A percentile compares a stretch with the other conserved stretches of the same genome.
Evolutionary conservation across 2,329 filamentous ascomycete species (phyloP).

Genomic region (Colletotrichum liaoningense): DNA sequence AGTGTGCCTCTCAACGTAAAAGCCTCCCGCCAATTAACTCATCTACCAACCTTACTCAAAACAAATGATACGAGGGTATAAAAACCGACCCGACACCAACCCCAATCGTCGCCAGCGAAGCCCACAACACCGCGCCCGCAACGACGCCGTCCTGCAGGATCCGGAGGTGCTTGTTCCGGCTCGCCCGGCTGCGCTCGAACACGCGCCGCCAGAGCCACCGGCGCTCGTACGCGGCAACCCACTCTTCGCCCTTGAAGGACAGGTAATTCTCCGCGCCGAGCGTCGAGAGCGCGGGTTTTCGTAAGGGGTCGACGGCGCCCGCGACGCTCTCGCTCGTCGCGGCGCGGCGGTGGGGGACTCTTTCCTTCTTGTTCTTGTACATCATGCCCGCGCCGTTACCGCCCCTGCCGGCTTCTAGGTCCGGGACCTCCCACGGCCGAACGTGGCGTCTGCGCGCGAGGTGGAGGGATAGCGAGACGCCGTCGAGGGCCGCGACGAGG

Average conservation of each 20-base stretch:
- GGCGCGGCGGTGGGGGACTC: conserved; percentile 24
- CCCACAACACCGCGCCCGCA: conserved; percentile 41
- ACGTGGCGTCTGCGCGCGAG: conserved; percentile 46
- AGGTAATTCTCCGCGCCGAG: conserved; percentile 42
- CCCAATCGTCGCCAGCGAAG: conserved; percentile 39
- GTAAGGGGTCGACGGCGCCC: conserved; percentile 38
- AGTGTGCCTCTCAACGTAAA: background rate
- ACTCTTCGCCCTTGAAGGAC: conserved; percentile 37
- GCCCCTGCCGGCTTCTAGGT: conserved; percentile 44
- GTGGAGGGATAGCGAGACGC: conserved; percentile 51
- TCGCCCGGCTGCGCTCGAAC: conserved; percentile 38
- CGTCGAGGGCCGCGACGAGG: conserved; percentile 48
- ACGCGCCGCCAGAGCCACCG: conserved; percentile 37
- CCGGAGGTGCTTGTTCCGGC: conserved; percentile 40
- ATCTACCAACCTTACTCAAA: background rate
- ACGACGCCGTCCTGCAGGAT: conserved; percentile 46
- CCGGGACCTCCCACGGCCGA: conserved; percentile 51
- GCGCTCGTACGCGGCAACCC: conserved; percentile 39
- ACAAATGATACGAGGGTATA: conserved; percentile 35
- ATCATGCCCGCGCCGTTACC: no score
- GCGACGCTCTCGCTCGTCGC: conserved; percentile 30
- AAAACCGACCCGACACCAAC: conserved; percentile 39
- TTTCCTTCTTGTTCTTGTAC: background rate
- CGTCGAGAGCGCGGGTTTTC: conserved; percentile 38
- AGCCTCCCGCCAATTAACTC: background rate